Percentiles rank a stretch among this genome's conserved stretches.
Conservation (phyloP, 768 basidiomycete species). For the Leccinum olivaceopallidum region DNA sequence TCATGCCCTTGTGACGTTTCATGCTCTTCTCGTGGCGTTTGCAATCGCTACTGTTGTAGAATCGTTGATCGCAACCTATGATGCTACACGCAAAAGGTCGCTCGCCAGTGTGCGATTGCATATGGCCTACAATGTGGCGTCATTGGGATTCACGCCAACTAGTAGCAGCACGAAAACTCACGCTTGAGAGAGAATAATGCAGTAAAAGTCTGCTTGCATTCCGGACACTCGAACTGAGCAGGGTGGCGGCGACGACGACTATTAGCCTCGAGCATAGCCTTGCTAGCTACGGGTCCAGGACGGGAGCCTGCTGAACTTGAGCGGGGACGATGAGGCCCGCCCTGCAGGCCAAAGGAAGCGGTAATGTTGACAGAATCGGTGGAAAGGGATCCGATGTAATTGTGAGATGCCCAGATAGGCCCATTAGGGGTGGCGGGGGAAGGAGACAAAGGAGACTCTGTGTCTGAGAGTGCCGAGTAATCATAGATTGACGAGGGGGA, state of each 20-base stretch:
- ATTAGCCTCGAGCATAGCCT: constrained; percentile 35
- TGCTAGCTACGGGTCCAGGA: constrained; percentile 29
- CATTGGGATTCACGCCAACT: background rate
- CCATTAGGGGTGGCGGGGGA: constrained; percentile 21
- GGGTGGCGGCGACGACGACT: constrained; percentile 32
- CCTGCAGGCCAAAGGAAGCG: background rate
- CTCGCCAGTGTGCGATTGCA: constrained; percentile 30
- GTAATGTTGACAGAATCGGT: constrained; percentile 3
- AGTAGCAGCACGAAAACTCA: constrained; percentile 12
- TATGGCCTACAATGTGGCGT: constrained; percentile 26
- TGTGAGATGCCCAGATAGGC: constrained; percentile 5
- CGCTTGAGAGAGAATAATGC: constrained; percentile 35
- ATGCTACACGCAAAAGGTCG: constrained; percentile 27
- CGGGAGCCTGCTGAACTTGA: constrained; percentile 17
- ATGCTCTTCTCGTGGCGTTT: constrained; percentile 35
- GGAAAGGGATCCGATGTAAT: background rate
- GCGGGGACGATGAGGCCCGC: constrained; percentile 18
- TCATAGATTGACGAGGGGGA: constrained; percentile 24
- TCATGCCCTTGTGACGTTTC: constrained; percentile 31
- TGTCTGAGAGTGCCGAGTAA: constrained; percentile 18
- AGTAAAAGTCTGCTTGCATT: constrained; percentile 30
- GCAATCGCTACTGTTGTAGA: constrained; percentile 35
- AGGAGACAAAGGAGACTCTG: constrained; percentile 18
- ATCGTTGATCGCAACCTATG: constrained; percentile 28
- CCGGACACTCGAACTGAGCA: constrained; percentile 17